Evolutionary conservation across 495 filamentous ascomycete genomes (phyloP).

Genomic region (Neurospora hispaniola): DNA sequence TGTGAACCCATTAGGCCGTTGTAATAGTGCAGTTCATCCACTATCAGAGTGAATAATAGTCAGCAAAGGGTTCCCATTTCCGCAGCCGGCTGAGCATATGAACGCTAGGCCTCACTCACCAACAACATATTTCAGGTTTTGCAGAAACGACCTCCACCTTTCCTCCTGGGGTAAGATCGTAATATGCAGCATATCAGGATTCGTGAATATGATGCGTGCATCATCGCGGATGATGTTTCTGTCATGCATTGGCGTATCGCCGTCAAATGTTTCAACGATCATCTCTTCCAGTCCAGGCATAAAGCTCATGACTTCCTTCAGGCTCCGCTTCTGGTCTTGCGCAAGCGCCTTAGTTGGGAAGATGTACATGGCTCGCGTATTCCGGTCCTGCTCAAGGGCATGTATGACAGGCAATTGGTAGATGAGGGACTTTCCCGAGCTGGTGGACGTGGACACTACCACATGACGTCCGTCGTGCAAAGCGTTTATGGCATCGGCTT

Average conservation of each 20-base stretch:
- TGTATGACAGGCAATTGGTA: constrained; percentile 93
- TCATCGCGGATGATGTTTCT: constrained; percentile 76
- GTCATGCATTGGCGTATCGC: constrained; percentile 77
- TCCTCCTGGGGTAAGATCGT: constrained; percentile 90
- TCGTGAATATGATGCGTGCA: constrained; percentile 91
- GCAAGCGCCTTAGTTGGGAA: constrained; percentile 97
- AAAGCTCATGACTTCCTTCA: constrained; percentile 72
- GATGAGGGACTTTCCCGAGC: constrained; percentile 92
- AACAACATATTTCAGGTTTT: constrained; percentile 85
- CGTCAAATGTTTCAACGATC: constrained; percentile 89
- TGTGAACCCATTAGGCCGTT: constrained; percentile 92
- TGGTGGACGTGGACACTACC: constrained; percentile 89
- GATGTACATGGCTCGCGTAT: constrained; percentile 88
- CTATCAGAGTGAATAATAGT: constrained; percentile 12
- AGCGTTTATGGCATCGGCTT: constrained; percentile 89
- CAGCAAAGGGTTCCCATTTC: background rate
- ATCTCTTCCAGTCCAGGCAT: constrained; percentile 66
- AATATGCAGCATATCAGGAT: constrained; percentile 96
- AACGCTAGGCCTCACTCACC: constrained; percentile 29
- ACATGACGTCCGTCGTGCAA: constrained; percentile 76
- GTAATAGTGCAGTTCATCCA: constrained; percentile 90
- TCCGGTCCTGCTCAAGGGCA: constrained; percentile 65
- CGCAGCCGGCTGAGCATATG: background rate
- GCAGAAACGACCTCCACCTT: constrained; percentile 76
- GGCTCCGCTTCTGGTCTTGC: constrained; percentile 84